A percentile compares a stretch with the other conserved stretches of the same genome.
Evolutionary conservation across 441 rosid genomes (phyloP).

Genomic region (Gossypium lobatum): DNA sequence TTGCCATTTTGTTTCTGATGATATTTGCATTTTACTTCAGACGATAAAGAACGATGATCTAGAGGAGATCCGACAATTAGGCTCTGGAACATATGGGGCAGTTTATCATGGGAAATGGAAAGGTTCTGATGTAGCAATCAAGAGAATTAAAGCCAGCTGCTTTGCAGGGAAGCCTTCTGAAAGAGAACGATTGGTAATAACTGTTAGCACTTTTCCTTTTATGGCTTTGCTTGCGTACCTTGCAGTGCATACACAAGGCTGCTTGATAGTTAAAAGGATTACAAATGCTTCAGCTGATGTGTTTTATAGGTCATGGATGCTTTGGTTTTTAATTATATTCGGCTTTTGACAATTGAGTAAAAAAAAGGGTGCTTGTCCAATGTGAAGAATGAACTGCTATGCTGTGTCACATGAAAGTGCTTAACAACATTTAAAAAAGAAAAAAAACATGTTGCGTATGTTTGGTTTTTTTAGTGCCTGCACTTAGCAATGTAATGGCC

Average conservation of each 20-base stretch:
- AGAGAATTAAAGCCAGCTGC: constrained; percentile 96
- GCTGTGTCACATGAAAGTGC: background rate
- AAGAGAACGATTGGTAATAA: constrained; percentile 83
- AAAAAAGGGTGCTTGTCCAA: background rate
- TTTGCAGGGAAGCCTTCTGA: constrained; percentile 95
- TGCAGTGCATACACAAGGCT: background rate
- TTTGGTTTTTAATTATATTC: background rate
- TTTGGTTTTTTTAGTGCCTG: constrained; percentile 28
- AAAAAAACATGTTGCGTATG: constrained; percentile 36
- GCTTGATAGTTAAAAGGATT: constrained; percentile 1
- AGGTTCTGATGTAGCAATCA: constrained; percentile 94
- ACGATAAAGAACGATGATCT: constrained; percentile 80
- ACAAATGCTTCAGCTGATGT: background rate
- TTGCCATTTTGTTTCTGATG: constrained; percentile 13
- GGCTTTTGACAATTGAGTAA: background rate
- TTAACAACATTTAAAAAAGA: background rate
- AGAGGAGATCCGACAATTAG: constrained; percentile 86
- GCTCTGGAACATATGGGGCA: constrained; percentile 90
- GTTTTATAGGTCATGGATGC: background rate
- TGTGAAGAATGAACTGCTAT: background rate
- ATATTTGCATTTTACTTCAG: constrained; percentile 33
- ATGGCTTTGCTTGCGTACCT: background rate
- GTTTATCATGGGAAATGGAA: constrained; percentile 97
- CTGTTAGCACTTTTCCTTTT: background rate
- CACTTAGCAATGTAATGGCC: background rate